phyloP scores from a whole-genome alignment of 257 asterid genomes.

The Plantago ovata region DNA sequence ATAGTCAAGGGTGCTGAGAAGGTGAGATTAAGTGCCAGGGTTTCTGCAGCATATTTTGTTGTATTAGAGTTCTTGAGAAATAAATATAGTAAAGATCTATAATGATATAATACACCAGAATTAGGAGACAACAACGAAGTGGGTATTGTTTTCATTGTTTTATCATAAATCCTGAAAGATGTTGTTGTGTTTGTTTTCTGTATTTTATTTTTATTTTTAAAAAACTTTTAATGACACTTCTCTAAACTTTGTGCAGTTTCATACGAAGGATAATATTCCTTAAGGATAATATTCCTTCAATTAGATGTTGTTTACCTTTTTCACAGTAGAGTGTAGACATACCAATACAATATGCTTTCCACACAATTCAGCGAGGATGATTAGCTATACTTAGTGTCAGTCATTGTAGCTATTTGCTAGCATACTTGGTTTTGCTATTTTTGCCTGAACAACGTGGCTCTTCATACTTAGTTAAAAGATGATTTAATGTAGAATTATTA shows the following conservation, averaged over 20 bases:
- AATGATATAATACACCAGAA: background rate
- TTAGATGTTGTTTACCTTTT: background rate
- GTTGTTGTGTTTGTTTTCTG: too few species aligned
- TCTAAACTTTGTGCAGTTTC: conserved; percentile 11
- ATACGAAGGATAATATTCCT: too few species aligned
- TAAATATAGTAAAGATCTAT: background rate
- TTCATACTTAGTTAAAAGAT: background rate
- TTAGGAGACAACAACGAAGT: background rate
- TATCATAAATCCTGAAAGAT: background rate
- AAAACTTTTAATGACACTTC: background rate
- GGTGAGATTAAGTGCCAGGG: conserved; percentile 40
- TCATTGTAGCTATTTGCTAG: background rate
- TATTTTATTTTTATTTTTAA: background rate
- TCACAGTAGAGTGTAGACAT: background rate
- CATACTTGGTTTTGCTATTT: conserved; percentile 8
- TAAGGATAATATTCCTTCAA: background rate
- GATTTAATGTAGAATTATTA: conserved; percentile 7
- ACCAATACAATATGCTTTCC: background rate
- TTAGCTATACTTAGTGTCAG: conserved; percentile 13
- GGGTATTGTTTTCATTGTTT: background rate
- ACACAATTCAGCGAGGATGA: conserved; percentile 10
- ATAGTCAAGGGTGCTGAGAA: conserved; percentile 94
- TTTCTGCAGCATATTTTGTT: background rate
- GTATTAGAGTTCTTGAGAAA: background rate
- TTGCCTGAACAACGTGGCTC: background rate